A percentile compares a stretch with the other conserved stretches of the same genome.
Conservation (phyloP, 169 alveolate genomes). For the Amoebophrya sp. region DNA sequence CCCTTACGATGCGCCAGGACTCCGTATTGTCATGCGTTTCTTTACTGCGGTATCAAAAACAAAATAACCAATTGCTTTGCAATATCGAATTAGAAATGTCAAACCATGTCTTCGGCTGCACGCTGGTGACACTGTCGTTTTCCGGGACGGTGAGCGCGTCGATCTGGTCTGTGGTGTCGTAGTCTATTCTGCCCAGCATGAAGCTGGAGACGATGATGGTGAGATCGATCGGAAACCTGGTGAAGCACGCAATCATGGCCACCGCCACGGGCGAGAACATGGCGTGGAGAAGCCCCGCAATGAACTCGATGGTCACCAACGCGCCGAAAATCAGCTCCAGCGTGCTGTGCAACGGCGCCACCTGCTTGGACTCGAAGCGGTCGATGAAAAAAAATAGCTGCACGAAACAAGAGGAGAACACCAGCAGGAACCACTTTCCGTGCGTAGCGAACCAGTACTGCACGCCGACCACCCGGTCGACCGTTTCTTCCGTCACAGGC, state of each 20-base stretch:
- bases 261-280: not conserved
- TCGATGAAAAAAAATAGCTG: not conserved
- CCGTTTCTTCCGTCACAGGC: slow-evolving; percentile 7
- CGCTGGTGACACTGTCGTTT: not conserved
- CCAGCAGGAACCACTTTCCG: not conserved
- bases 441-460: slow-evolving; percentile 21
- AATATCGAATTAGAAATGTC: too few species aligned
- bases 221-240: not conserved
- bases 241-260: not conserved
- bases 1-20: too few species aligned
- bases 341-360: not conserved
- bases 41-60: too few species aligned
- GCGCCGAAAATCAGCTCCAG: not conserved
- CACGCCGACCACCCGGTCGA: not conserved
- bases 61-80: too few species aligned
- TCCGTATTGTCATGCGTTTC: too few species aligned
- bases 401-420: not conserved
- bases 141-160: slow-evolving; percentile 2
- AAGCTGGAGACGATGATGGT: not conserved
- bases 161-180: not conserved
- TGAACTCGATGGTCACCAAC: not conserved
- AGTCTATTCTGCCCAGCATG: not conserved
- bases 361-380: not conserved
- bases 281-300: not conserved
- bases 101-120: not conserved